Base-by-base conservation (phyloP, 192 early-diverging fungal species). In the Phlyctochytrium planicorne region DNA sequence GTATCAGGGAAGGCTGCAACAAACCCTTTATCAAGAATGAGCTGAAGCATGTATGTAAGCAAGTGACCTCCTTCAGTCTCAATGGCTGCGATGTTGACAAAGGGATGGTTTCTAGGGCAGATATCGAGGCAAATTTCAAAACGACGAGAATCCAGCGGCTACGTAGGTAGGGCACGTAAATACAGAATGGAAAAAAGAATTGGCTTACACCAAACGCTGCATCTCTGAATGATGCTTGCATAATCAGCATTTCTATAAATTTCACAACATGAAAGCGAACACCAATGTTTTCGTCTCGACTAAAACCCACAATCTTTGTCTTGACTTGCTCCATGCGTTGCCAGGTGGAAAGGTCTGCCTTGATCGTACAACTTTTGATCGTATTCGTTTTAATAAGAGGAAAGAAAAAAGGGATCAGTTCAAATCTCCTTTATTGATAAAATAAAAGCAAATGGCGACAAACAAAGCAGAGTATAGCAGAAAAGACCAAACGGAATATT, bases 341-440 rank as follows among this genome's bases (percentile, higher is more conserved):
- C 55, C 55, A 57, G 4, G 27, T 14, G 10, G 10, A 12, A 24
- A 10, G 10, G 27, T 57, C 55, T 20, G 55, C 14, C 10, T 47
- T 14, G 20, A 57, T 57, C 55, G 55, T 57, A 27, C 12, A 57
- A 24, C 55, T 57, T 12, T 64, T 17, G 59, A 23, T 23, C 62
- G 64, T 24, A 66, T 32, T 34, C 36, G 57, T 16, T 53, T 40
- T 16, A 6, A 3, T 0, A 29, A 20, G 24, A 20, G 24, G 0
- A 10, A 62, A 24, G 25, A 47, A 47, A 47, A 47, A 20, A 47
- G 20, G 20, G 20, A 47, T 20, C 40, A 14, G 6, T 47, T 20
- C 40, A 47, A 14, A 14, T 47, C 20, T 14, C 40, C 40, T 14
- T 47, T 6, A 6, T 14, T 6, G 40, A 6, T 20, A 47, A 6